phyloP scores from a whole-genome alignment of 176 grass and related monocot genomes.

The Luzula sylvatica region DNA sequence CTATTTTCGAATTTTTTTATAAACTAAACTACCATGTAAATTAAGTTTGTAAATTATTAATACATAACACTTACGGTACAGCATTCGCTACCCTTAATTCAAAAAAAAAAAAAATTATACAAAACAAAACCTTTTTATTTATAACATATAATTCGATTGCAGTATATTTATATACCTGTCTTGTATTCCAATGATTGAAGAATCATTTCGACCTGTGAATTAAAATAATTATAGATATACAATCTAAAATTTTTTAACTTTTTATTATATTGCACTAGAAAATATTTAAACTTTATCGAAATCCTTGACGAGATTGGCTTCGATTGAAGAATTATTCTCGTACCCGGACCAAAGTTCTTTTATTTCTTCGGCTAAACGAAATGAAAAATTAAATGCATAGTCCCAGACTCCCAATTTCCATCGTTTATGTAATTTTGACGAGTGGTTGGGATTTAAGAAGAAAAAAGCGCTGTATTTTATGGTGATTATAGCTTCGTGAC shows the following conservation, averaged over 20 bases:
- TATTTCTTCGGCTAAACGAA: slow-evolving; percentile 77
- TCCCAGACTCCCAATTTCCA: no score
- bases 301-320: slow-evolving; percentile 95
- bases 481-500: no score
- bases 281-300: slow-evolving; percentile 69
- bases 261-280: neutral
- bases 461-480: no score
- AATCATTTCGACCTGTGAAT: slow-evolving; percentile 93
- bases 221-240: slow-evolving; percentile 14
- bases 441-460: no score
- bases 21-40: no score
- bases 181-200: slow-evolving; percentile 99
- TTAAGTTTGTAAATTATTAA: no score
- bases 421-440: no score
- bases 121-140: neutral
- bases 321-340: slow-evolving; percentile 85
- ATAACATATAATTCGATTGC: neutral
- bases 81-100: no score
- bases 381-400: neutral
- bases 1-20: no score
- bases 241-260: slow-evolving; percentile 8
- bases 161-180: slow-evolving; percentile 33
- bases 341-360: slow-evolving; percentile 84
- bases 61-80: no score
- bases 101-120: no score